Base-by-base conservation (phyloP, 495 filamentous ascomycete species). In the Penicillium cinerascens region DNA sequence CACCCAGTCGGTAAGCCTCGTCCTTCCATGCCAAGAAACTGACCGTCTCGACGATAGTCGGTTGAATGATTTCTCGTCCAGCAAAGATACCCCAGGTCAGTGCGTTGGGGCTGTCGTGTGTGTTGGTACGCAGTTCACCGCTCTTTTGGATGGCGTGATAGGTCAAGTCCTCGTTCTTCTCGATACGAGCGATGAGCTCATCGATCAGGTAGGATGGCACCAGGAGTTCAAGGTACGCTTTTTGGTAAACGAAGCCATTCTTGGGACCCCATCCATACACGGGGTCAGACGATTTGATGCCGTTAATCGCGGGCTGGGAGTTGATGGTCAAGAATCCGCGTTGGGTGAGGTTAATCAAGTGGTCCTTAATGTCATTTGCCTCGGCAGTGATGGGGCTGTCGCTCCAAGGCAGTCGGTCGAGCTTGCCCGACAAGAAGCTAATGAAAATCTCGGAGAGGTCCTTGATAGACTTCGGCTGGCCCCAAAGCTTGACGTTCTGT, bases 21-120 rank as follows among this genome's bases (percentile, higher is more conserved):
- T 99, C 95, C 75, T 96, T 96, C 95, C 95, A 99, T 22, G 95
- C 95, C 47, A 99, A 70, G 81, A 99, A 99, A 71, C 88, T 93
- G 69, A 97, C 84, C 6, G 90, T 95, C 72, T 99, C 95, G 42
- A 97, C 92, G 54, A 99, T 95, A n/a, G 95, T 99, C 10, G 95
- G 95, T 67, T 99, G 95, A 40, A 99, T 91, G 63, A 99, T 97
- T 69, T 99, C 95, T 65, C 96, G 93, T 29, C 93, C 93, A 10
- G 95, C 92, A 75, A 97, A 99, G 40, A 97, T 95, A 70, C 95
- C 95, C 95, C 95, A 99, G 4, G 95, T 99, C 44, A 99, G 85
- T 10, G 95, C 95, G 61, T 97, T 99, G 21, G 95, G 95, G 13
- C 87, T 90, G 35, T 82, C 83, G 21, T 80, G 81, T 11, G 88